Evolutionary conservation across 2,329 filamentous ascomycete species (phyloP), one percentile per base, ranked within the genome.

Genomic region (Fusarium devonianum): DNA sequence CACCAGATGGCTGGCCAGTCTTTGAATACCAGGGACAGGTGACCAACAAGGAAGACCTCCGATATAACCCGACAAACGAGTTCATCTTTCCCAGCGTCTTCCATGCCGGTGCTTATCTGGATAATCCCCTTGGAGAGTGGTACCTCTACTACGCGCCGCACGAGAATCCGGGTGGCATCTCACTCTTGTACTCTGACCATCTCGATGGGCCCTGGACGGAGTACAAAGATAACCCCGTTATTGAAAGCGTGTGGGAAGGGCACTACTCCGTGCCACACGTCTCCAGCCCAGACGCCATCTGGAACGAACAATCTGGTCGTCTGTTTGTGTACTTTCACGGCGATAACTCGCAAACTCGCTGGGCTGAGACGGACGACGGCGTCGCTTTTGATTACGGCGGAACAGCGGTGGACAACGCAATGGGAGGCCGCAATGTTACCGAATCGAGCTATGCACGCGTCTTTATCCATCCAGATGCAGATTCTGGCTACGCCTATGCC

Each of bases 61-160:
- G 53, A 11, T 65, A 65, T 41, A 66, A 65, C 4, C 62, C 61
- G 2, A 65, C 63, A 6, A 57, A 64, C 22, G 63, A 66, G 21
- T 64, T 60, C 33, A 66, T 66, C 33, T 66, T 66, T 8, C 63
- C 63, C 2, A 58, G 52, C 19, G 36, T 66, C 4, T 64, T 66
- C 22, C 63, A 65, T 26, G 63, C 63, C 2, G 58, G 61, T 10
- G 14, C 35, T 2, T 55, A 63, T 12, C 28, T 66, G 2, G 36
- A 58, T 0, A 19, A 52, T 0, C 59, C 63, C 6, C 50, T 62
- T 0, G 63, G 43, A 4, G 56, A 65, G 22, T 65, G 63, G 63
- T 64, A 66, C 21, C 32, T 66, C 2, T 66, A 66, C 56, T 66
- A 65, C n/a, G 63, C 63, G 22, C 63, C 63, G 1, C 63, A 66